Conservation (phyloP, 768 basidiomycete species). For the Mycena sanguinolenta region DNA sequence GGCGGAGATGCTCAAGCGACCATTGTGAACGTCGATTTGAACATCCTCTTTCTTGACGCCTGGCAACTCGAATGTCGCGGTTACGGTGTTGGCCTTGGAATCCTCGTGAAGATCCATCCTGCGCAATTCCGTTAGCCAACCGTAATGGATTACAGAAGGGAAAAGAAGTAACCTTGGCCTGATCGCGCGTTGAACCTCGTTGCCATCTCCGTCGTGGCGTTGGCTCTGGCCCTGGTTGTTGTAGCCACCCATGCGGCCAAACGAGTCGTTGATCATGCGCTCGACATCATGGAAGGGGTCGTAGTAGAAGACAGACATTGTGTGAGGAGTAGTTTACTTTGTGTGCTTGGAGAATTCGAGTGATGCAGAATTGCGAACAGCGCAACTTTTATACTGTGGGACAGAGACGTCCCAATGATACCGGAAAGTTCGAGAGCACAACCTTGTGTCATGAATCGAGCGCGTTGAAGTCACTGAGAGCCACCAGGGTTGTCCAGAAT, state of each 20-base stretch:
- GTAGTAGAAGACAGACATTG: constrained; percentile 52
- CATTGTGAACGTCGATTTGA: constrained; percentile 65
- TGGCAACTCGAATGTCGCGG: constrained; percentile 72
- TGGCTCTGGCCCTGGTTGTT: constrained; percentile 6
- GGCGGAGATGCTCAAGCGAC: constrained; percentile 65
- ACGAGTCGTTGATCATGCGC: constrained; percentile 58
- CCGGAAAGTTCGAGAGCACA: constrained; percentile 26
- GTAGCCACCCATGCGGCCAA: constrained; percentile 25
- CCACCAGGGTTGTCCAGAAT: too few species aligned
- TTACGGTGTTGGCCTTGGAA: constrained; percentile 61
- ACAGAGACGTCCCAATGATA: neutral
- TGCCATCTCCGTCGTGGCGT: constrained; percentile 15
- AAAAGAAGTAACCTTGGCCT: constrained; percentile 48
- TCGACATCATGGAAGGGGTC: constrained; percentile 61
- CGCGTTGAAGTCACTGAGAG: neutral
- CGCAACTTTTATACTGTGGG: constrained; percentile 17
- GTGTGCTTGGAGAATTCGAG: neutral
- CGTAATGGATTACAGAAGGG: neutral
- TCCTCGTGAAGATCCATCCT: constrained; percentile 74
- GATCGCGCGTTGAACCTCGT: constrained; percentile 36
- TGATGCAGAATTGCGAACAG: neutral
- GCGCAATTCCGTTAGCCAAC: neutral
- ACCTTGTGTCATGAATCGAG: constrained; percentile 7
- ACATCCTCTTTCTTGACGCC: constrained; percentile 68
- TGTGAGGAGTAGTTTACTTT: neutral